phyloP scores from a whole-genome alignment of 352 stramenopile genomes.

The Globisporangium emineosum region DNA sequence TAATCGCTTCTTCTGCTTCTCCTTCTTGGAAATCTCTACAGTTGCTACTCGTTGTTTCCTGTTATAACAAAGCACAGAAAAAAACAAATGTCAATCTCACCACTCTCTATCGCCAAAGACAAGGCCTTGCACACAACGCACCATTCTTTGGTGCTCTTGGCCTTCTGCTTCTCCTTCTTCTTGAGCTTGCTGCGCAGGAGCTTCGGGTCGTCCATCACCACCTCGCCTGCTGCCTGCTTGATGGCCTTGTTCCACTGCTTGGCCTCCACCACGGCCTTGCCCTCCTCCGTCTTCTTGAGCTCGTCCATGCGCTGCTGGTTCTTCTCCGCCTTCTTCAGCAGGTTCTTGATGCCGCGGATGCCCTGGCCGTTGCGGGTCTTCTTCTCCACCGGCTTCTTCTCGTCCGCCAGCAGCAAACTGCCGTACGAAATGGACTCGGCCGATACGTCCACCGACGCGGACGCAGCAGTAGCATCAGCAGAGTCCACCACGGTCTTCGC shows the following conservation, averaged over 20 bases:
- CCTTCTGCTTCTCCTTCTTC: conserved; percentile 81
- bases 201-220: conserved; percentile 75
- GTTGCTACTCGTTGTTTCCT: conserved; percentile 61
- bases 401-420: conserved; percentile 59
- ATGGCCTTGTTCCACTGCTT: conserved; percentile 76
- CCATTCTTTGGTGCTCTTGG: conserved; percentile 79
- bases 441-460: conserved; percentile 22
- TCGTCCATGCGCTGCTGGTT: conserved; percentile 76
- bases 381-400: conserved; percentile 46
- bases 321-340: conserved; percentile 77
- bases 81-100: no score
- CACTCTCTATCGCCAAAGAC: no score
- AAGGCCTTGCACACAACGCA: no score
- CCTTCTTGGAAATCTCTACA: conserved; percentile 63
- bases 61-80: conserved; percentile 3
- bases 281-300: conserved; percentile 77
- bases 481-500: no score
- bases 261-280: conserved; percentile 52
- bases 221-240: conserved; percentile 63
- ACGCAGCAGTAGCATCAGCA: conserved; percentile 1
- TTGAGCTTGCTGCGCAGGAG: conserved; percentile 77
- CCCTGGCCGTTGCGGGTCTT: conserved; percentile 76
- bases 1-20: conserved; percentile 59
- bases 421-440: conserved; percentile 66
- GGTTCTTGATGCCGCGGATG: conserved; percentile 69